Evolutionary conservation across 2,329 filamentous ascomycete genomes (phyloP).

Genomic region (Penicillium sumatraense): DNA sequence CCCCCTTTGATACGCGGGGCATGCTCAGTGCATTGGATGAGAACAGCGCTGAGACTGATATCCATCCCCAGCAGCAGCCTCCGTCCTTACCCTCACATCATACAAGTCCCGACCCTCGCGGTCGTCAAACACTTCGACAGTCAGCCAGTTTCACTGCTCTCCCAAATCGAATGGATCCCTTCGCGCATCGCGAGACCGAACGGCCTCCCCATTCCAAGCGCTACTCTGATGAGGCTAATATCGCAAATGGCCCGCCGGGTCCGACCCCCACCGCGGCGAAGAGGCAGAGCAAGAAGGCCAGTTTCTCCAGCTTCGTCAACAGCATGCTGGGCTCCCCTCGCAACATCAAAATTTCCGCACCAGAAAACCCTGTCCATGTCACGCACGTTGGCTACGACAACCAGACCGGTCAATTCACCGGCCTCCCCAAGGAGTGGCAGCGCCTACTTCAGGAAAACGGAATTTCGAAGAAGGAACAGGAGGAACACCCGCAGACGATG

Average conservation of each 20-base stretch:
- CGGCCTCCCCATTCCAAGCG: constrained; percentile 67
- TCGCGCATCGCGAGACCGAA: constrained; percentile 48
- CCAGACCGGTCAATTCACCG: constrained; percentile 93
- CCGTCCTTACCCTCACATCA: constrained; percentile 53
- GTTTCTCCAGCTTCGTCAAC: constrained; percentile 85
- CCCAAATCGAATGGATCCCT: constrained; percentile 56
- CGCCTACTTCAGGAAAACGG: constrained; percentile 92
- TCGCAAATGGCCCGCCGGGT: constrained; percentile 42
- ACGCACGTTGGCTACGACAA: constrained; percentile 98
- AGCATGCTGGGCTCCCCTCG: constrained; percentile 83
- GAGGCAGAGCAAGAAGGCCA: constrained; percentile 75
- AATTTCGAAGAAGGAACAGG: constrained; percentile 93
- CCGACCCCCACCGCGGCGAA: constrained; percentile 62
- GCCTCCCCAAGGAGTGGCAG: constrained; percentile 97
- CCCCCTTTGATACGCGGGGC: constrained; percentile 49
- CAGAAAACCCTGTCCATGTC: constrained; percentile 96
- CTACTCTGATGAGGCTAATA: constrained; percentile 75
- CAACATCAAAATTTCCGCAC: constrained; percentile 86
- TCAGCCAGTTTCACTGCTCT: constrained; percentile 68
- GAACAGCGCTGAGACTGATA: constrained; percentile 39
- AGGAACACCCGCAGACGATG: constrained; percentile 93
- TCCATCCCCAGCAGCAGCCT: constrained; percentile 37
- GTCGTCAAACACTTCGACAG: constrained; percentile 64
- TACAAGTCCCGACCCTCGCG: constrained; percentile 59
- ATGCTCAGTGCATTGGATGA: constrained; percentile 51